These are phyloP conservation scores for Pythium insidiosum DNA, from an alignment of 352 stramenopile species.

Conservation along the genomic window DNA sequence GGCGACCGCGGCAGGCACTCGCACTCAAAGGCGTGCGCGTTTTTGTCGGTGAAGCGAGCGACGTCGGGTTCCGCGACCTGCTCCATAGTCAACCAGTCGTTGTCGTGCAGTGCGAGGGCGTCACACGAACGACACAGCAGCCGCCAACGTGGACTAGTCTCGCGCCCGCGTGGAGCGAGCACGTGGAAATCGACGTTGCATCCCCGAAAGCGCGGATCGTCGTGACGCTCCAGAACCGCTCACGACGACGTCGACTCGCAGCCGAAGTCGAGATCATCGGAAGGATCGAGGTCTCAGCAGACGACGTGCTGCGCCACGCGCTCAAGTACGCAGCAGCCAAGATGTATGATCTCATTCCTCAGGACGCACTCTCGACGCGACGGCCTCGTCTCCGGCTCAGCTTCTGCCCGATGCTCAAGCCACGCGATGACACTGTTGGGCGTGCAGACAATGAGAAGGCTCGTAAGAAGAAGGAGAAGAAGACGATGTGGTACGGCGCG, in stretches of 20 bases:
- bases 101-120: constrained; percentile 33
- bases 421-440: no score
- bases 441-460: no score
- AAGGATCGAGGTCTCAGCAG: no score
- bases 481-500: no score
- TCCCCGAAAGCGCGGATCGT: constrained; percentile 27
- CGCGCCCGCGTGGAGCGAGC: constrained; percentile 52
- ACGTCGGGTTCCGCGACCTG: constrained; percentile 30
- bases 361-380: not conserved
- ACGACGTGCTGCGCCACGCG: constrained; percentile 36
- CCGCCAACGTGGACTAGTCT: constrained; percentile 49
- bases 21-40: constrained; percentile 30
- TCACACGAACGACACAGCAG: constrained; percentile 16
- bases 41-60: constrained; percentile 30
- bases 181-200: constrained; percentile 36
- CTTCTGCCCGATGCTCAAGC: no score
- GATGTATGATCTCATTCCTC: constrained; percentile 8
- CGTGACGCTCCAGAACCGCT: constrained; percentile 37
- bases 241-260: constrained; percentile 2
- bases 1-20: constrained; percentile 10
- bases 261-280: no score
- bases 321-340: no score
- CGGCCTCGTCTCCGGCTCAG: constrained; percentile 9
- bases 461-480: no score
- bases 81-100: constrained; percentile 42